A percentile compares a stretch with the other conserved stretches of the same genome.
Evolutionary conservation across 1,139 yeast species (phyloP).

Genomic region (Suhomyces guaymorum): DNA sequence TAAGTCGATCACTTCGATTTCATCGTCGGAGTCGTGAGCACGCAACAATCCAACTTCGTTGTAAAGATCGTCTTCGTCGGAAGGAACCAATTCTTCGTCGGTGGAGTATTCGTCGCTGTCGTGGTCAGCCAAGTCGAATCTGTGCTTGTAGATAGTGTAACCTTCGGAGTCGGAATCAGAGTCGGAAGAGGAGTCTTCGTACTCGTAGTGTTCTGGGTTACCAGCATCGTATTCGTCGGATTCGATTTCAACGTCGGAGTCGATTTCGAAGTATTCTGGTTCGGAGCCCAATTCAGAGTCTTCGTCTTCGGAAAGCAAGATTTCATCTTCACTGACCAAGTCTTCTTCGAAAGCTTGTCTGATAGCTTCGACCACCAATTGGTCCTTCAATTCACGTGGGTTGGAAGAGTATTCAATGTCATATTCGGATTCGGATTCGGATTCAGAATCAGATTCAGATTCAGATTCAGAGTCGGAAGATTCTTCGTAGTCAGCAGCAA

Average conservation of each 20-base stretch:
- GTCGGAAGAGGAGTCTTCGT: constrained; percentile 22
- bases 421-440: constrained; percentile 15
- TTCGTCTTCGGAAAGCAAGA: constrained; percentile 26
- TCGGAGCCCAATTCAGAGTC: constrained; percentile 33
- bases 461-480: constrained; percentile 15
- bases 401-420: constrained; percentile 34
- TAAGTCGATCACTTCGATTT: constrained; percentile 42
- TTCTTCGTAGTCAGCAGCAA: constrained; percentile 14
- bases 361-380: constrained; percentile 39
- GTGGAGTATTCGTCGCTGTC: constrained; percentile 39
- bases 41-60: constrained; percentile 10
- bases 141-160: constrained; percentile 45
- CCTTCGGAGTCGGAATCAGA: constrained; percentile 42
- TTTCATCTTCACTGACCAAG: constrained; percentile 32
- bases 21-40: constrained; percentile 31
- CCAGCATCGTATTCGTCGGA: constrained; percentile 28
- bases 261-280: constrained; percentile 38
- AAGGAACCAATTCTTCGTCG: constrained; percentile 36
- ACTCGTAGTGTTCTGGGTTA: constrained; percentile 29
- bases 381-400: constrained; percentile 34
- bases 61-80: constrained; percentile 21
- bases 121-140: constrained; percentile 41
- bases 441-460: constrained; percentile 15
- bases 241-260: constrained; percentile 22
- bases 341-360: constrained; percentile 44